Evolutionary conservation across 108 stramenopile species (phyloP).

Genomic region (Cyclotella cryptica): DNA sequence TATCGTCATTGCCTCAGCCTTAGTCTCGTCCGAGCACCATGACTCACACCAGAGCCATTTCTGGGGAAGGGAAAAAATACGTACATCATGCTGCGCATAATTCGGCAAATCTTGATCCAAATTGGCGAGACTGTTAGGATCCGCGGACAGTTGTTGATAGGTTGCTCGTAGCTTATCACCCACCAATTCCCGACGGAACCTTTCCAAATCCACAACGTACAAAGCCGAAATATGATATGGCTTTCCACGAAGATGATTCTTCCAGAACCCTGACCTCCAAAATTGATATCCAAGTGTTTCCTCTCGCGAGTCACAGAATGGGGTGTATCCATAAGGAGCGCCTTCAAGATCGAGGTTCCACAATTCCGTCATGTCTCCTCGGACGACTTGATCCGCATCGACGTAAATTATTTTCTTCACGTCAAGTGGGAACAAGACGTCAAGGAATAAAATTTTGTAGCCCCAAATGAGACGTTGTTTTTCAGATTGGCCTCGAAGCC

Average conservation of each 20-base stretch:
- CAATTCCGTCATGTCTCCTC: slow-evolving; percentile 96
- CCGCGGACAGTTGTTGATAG: slow-evolving; percentile 94
- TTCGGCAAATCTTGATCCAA: slow-evolving; percentile 99
- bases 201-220: slow-evolving; percentile 96
- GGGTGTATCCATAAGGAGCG: slow-evolving; percentile 94
- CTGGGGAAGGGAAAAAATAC: slow-evolving; percentile 92
- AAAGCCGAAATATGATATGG: slow-evolving; percentile 99
- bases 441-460: slow-evolving; percentile 99
- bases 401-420: slow-evolving; percentile 98
- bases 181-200: slow-evolving; percentile 87
- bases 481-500: slow-evolving; percentile 96
- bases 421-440: slow-evolving; percentile 97
- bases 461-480: slow-evolving; percentile 99
- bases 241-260: slow-evolving; percentile 87
- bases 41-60: slow-evolving; percentile 99
- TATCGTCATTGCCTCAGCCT: slow-evolving; percentile 96
- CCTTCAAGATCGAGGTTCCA: slow-evolving; percentile 97
- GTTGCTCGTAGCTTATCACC: slow-evolving; percentile 94
- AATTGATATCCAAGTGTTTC: slow-evolving; percentile 91
- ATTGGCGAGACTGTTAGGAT: slow-evolving; percentile 97
- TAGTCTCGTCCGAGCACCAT: slow-evolving; percentile 99
- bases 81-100: slow-evolving; percentile 93
- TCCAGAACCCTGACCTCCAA: slow-evolving; percentile 93
- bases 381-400: slow-evolving; percentile 97
- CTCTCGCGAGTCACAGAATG: slow-evolving; percentile 94